A percentile compares a stretch with the other conserved stretches of the same genome.
These are phyloP conservation scores for Kluyveromyces sp. DNA, from an alignment of 1,139 yeast species.

Conservation along the genomic window DNA sequence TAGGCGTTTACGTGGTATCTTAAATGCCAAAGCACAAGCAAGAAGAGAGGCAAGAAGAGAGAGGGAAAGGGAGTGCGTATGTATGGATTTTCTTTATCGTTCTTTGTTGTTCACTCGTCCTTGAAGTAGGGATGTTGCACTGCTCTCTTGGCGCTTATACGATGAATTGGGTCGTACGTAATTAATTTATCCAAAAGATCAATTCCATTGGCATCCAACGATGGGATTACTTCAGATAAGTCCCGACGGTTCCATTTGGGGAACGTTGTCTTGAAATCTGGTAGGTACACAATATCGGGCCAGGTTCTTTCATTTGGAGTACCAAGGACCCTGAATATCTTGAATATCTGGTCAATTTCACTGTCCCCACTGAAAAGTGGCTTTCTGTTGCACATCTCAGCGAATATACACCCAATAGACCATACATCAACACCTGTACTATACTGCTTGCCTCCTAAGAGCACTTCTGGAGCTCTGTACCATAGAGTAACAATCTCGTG, in stretches of 20 bases:
- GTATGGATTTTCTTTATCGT: no score
- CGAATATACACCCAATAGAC: constrained; percentile 97
- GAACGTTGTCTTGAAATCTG: constrained; percentile 91
- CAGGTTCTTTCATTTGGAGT: constrained; percentile 91
- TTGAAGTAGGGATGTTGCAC: constrained; percentile 83
- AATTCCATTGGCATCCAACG: constrained; percentile 72
- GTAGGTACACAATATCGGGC: constrained; percentile 94
- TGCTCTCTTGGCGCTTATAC: constrained; percentile 93
- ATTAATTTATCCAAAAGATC: constrained; percentile 74
- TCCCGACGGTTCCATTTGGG: constrained; percentile 88
- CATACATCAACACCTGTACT: constrained; percentile 98
- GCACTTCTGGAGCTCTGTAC: constrained; percentile 96
- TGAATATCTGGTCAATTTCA: constrained; percentile 93
- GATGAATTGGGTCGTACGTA: constrained; percentile 85
- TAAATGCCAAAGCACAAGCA: no score
- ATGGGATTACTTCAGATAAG: constrained; percentile 67
- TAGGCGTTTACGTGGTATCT: no score
- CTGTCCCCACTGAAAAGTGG: constrained; percentile 97
- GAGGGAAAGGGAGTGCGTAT: neutral
- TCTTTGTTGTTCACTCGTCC: constrained; percentile 33
- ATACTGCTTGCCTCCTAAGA: constrained; percentile 93
- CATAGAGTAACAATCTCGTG: constrained; percentile 97
- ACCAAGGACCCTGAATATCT: constrained; percentile 86
- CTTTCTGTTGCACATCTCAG: constrained; percentile 95
- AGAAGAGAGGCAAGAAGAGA: no score